Base-by-base conservation (phyloP, 805 yeast species). In the Pichia manshurica region DNA sequence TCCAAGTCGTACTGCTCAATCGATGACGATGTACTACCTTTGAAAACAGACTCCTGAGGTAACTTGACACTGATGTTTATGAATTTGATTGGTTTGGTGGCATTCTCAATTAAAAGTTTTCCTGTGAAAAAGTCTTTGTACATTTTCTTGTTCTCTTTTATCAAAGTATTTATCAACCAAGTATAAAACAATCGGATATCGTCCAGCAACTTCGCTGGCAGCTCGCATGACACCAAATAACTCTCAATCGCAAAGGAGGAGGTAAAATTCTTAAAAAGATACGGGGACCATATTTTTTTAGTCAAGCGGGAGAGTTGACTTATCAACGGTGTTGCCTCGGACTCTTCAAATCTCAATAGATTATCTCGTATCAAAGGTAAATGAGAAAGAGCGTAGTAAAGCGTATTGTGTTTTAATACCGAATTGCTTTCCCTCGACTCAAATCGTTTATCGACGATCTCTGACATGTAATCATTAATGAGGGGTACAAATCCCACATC, bases 201-300 rank as follows among this genome's bases (percentile, higher is more conserved):
- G 5, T 70, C 39, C 3, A 70, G 59, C 55, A 75, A 77, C 37
- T 62, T 58, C 45, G 70, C 72, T 39, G 72, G 69, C 0, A 83
- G 70, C n/a, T 59, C 47, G 23, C 40, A 23, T 1, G 64, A 55
- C 2, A 74, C 62, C 4, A 82, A 62, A 50, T 65, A 68, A 49
- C 79, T 79, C 39, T 82, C 59, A 7, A 87, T 63, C 44, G 82
- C 87, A 57, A 79, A 84, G 1, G 87, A 82, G 0, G 91, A 80
- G 2, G 84, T 69, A 56, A 84, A 87, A 3, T 72, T 61, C 53
- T 74, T 78, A 61, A 79, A 80, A 20, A 85, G 67, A 36, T 66
- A 65, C 0, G 73, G 65, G 5, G 82, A 83, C 90, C 91, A 87
- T 9, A 84, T 42, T 53, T 80, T 83, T 49, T 82, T 71, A 0